phyloP scores from a whole-genome alignment of 768 basidiomycete genomes.

The Podaxis sp. region DNA sequence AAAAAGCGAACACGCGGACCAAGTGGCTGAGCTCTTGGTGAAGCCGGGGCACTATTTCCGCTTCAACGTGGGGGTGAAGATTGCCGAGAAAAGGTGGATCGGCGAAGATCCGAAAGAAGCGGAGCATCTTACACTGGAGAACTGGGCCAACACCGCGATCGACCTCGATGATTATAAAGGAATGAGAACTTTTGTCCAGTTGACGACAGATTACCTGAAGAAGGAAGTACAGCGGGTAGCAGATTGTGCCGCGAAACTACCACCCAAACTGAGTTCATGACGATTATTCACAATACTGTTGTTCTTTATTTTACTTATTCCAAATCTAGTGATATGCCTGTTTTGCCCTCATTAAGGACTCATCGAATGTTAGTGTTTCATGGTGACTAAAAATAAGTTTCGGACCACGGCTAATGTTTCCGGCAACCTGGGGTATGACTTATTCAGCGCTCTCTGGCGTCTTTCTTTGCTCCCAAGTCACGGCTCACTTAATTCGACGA shows the following conservation, averaged over 20 bases:
- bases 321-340: background rate
- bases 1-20: conserved; percentile 19
- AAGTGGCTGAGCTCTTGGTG: conserved; percentile 16
- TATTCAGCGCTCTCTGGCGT: background rate
- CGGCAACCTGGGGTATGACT: background rate
- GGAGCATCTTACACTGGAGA: conserved; percentile 19
- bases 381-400: background rate
- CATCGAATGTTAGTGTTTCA: too few relatives aligned
- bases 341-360: background rate
- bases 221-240: conserved; percentile 13
- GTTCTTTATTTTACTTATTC: too few relatives aligned
- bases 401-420: background rate
- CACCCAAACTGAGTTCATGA: background rate
- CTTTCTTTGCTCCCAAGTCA: background rate
- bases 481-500: background rate
- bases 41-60: conserved; percentile 22
- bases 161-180: conserved; percentile 19
- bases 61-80: conserved; percentile 23
- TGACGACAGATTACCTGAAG: conserved; percentile 18
- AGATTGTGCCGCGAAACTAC: conserved; percentile 14
- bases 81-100: conserved; percentile 21
- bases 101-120: conserved; percentile 12
- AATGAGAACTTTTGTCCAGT: conserved; percentile 18
- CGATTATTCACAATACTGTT: background rate
- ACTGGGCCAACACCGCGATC: conserved; percentile 21